Conservation (phyloP, 192 early-diverging fungal species). For the Rhizophlyctis rosea region DNA sequence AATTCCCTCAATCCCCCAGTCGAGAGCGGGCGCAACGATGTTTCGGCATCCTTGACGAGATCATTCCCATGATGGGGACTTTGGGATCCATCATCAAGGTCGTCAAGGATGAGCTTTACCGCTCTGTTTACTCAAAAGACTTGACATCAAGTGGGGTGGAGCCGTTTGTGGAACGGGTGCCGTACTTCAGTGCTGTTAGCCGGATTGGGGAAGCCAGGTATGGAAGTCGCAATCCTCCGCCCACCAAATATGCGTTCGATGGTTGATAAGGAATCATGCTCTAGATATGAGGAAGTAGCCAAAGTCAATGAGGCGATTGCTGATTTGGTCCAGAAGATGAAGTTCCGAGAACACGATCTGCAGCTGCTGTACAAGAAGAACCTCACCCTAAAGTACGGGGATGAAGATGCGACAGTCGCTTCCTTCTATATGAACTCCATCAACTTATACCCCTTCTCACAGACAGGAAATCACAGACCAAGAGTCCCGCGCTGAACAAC, state of each 20-base stretch:
- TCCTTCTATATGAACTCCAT: neutral
- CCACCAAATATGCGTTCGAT: too few species aligned
- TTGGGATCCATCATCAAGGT: constrained; percentile 20
- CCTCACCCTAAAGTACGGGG: constrained; percentile 39
- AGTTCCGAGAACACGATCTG: constrained; percentile 49
- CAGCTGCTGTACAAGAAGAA: constrained; percentile 47
- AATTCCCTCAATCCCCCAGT: constrained; percentile 26
- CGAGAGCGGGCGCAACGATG: constrained; percentile 16
- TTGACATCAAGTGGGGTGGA: constrained; percentile 27
- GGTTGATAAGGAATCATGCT: too few species aligned
- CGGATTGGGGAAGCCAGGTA: constrained; percentile 26
- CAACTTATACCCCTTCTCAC: too few species aligned
- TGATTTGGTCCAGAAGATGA: constrained; percentile 40
- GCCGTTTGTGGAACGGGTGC: constrained; percentile 39
- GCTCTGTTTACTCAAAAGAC: constrained; percentile 34
- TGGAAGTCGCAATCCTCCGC: too few species aligned
- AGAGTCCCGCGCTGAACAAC: constrained; percentile 16
- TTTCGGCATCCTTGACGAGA: constrained; percentile 37
- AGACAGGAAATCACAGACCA: constrained; percentile 38
- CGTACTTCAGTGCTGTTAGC: constrained; percentile 33
- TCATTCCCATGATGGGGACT: constrained; percentile 28
- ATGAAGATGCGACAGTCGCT: constrained; percentile 1
- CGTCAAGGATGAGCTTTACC: constrained; percentile 37
- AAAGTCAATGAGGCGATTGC: constrained; percentile 28
- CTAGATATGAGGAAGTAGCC: constrained; percentile 27